phyloP scores from a whole-genome alignment of 345 rosid species.

The Ailanthus altissimus region DNA sequence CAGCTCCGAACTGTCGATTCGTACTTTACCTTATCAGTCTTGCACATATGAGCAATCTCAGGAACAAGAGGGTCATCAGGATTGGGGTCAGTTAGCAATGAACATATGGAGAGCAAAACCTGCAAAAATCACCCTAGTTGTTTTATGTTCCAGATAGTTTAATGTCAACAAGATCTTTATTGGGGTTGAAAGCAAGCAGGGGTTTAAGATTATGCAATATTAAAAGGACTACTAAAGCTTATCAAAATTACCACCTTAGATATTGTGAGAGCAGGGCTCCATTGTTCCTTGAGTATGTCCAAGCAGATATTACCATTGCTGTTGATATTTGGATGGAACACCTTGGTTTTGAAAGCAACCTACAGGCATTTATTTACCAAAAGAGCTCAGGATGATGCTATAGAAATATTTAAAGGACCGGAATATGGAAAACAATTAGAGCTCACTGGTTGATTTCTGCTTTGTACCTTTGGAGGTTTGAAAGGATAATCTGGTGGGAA shows the following conservation, averaged over 20 bases:
- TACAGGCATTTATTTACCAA: constrained; percentile 23
- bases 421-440: background rate
- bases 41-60: constrained; percentile 62
- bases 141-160: background rate
- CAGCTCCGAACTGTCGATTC: constrained; percentile 63
- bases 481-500: constrained; percentile 73
- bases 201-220: background rate
- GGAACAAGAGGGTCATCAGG: constrained; percentile 71
- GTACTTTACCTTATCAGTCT: constrained; percentile 53
- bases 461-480: constrained; percentile 64
- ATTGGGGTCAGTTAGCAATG: constrained; percentile 69
- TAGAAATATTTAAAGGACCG: background rate
- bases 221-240: too few species aligned
- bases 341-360: constrained; percentile 67
- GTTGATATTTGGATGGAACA: constrained; percentile 67
- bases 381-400: background rate
- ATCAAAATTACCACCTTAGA: constrained; percentile 46
- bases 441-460: background rate
- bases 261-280: constrained; percentile 76
- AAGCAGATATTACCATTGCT: constrained; percentile 64
- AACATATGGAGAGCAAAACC: constrained; percentile 67
- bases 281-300: constrained; percentile 69
- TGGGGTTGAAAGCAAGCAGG: background rate
- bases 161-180: background rate
- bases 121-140: constrained; percentile 13